These are phyloP conservation scores for Talaromyces sp. DNA, from an alignment of 2,329 filamentous ascomycete species.

Conservation along the genomic window DNA sequence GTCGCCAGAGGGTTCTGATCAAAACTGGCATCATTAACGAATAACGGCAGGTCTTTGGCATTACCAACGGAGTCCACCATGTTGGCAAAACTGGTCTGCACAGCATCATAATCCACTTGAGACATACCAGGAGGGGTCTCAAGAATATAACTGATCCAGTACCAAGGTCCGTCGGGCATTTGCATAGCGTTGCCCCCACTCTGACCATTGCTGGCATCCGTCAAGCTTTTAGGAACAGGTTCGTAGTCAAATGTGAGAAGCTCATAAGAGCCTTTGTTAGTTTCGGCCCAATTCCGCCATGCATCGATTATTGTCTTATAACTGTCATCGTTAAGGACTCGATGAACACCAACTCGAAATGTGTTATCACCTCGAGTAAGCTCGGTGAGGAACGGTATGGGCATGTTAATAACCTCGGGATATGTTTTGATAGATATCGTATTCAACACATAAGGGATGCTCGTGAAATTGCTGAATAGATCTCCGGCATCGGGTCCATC, in stretches of 20 bases:
- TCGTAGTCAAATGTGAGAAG: constrained; percentile 29
- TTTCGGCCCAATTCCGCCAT: constrained; percentile 30
- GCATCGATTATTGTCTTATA: constrained; percentile 23
- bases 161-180: constrained; percentile 34
- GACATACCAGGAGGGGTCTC: constrained; percentile 25
- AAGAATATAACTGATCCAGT: constrained; percentile 31
- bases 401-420: constrained; percentile 33
- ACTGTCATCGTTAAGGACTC: constrained; percentile 22
- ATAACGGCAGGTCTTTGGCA: constrained; percentile 27
- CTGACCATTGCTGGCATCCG: constrained; percentile 30
- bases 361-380: constrained; percentile 31
- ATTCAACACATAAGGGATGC: constrained; percentile 29
- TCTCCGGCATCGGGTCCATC: constrained; percentile 31
- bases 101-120: constrained; percentile 24
- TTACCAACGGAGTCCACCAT: constrained; percentile 29
- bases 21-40: constrained; percentile 34
- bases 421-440: constrained; percentile 30
- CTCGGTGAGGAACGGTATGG: constrained; percentile 28
- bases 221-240: constrained; percentile 30
- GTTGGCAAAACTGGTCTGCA: constrained; percentile 30
- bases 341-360: constrained; percentile 34
- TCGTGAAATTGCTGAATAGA: constrained; percentile 33
- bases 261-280: constrained; percentile 30
- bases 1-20: constrained; percentile 28
- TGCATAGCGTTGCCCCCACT: constrained; percentile 33